A percentile compares a stretch with the other conserved stretches of the same genome.
These are phyloP conservation scores for Claviceps quebecensis DNA, from an alignment of 2,329 filamentous ascomycete genomes.

Conservation along the genomic window DNA sequence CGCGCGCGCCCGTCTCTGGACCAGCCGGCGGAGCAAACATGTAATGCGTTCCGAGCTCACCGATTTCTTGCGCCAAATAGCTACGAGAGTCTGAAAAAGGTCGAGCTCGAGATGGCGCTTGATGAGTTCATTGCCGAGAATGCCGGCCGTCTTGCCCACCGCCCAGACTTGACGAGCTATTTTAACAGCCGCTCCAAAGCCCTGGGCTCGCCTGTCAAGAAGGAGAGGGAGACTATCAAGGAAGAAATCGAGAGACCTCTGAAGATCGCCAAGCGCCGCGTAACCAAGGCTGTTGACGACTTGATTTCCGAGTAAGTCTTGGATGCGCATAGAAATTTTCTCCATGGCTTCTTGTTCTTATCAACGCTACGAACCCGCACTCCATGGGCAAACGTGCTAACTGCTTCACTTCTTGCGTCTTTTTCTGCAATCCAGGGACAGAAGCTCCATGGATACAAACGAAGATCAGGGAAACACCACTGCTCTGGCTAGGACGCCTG, in stretches of 20 bases:
- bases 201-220: conserved; percentile 48
- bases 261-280: conserved; percentile 32
- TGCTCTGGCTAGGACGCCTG: conserved; percentile 34
- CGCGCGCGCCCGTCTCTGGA: no score
- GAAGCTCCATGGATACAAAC: conserved; percentile 10
- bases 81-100: conserved; percentile 59
- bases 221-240: conserved; percentile 28
- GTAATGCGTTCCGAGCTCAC: no score
- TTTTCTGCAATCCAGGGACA: no score
- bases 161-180: conserved; percentile 56
- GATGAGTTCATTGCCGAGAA: conserved; percentile 62
- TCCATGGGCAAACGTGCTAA: neutral
- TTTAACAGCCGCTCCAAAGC: conserved; percentile 53
- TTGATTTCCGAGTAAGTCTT: conserved; percentile 29
- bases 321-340: neutral
- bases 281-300: conserved; percentile 31
- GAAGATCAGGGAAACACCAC: conserved; percentile 25
- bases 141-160: conserved; percentile 45
- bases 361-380: neutral
- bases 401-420: neutral
- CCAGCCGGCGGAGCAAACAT: no score
- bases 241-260: conserved; percentile 24
- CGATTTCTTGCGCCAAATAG: conserved; percentile 25
- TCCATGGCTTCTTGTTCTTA: neutral
- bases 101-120: conserved; percentile 61